Evolutionary conservation across 805 yeast species (phyloP), one percentile per base, ranked within the genome.

Genomic region (Diddensiella transvaalensis): DNA sequence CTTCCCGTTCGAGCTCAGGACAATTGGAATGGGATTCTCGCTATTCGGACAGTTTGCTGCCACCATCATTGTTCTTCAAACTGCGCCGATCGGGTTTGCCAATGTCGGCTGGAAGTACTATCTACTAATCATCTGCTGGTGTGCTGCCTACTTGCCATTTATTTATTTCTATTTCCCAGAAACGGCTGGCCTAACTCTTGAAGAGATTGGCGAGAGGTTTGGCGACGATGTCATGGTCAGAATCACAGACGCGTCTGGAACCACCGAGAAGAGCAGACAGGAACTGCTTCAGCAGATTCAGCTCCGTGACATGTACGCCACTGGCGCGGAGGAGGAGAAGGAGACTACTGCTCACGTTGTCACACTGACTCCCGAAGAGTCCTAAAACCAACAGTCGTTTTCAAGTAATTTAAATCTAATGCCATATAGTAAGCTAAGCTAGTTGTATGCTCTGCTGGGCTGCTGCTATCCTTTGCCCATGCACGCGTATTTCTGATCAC

Each of bases 171-270:
- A 48, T 22, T 32, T 78, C 47, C 84, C 85, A 10, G 85, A 79
- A 60, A 74, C 82, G 30, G 69, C 70, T 52, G 74, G 72, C 42
- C 70, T 79, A 61, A 75, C 83, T 0, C 76, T 69, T 57, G 81
- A 78, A 38, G 83, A 79, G 57, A 52, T 52, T 32, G 45, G 44
- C 24, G 43, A 35, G 29, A 11, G 49, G 38, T 51, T 44, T 19
- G 44, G 43, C 10, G 43, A 40, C 22, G 43, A 40, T 11, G 43
- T 40, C 49, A 70, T 69, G 35, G 70, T 71, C n/a, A 23, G 22
- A 17, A 23, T 40, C 10, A 22, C 38, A n/a, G 32, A 26, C 11
- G 32, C 32, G 32, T 8, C 32, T 13, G 32, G 32, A 26, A 26
- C 11, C 13, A 26, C 32, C 13, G 32, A 26, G 32, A 26, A 26